Percentiles rank a stretch among this genome's conserved stretches.
phyloP scores from a whole-genome alignment of 2,329 filamentous ascomycete genomes.

The Paecilomyces sp. region DNA sequence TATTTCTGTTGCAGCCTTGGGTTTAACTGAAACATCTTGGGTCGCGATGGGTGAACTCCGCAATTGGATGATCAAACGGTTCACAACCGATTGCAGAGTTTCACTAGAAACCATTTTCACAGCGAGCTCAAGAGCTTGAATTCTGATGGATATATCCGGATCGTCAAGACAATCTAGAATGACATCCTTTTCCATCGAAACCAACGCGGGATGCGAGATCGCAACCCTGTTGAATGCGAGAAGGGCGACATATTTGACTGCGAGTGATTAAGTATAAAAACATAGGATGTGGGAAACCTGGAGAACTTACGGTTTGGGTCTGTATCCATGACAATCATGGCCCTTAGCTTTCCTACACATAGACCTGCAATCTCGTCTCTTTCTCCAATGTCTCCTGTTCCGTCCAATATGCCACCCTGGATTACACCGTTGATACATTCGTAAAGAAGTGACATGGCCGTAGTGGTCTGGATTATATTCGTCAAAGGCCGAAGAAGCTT shows the following conservation, averaged over 20 bases:
- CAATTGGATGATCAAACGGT: constrained; percentile 80
- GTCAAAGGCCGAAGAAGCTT: constrained; percentile 88
- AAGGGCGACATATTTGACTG: constrained; percentile 94
- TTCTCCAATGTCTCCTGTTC: constrained; percentile 68
- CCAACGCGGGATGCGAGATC: constrained; percentile 75
- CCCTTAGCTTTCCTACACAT: constrained; percentile 85
- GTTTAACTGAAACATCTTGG: constrained; percentile 33
- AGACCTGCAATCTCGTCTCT: constrained; percentile 87
- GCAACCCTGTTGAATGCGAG: constrained; percentile 96
- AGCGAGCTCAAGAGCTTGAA: constrained; percentile 84
- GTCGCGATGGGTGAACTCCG: constrained; percentile 54
- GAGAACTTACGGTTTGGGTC: constrained; percentile 75
- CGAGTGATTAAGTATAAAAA: constrained; percentile 2
- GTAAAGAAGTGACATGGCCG: constrained; percentile 95
- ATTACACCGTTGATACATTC: constrained; percentile 99
- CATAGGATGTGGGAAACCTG: background rate
- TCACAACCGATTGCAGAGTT: constrained; percentile 75
- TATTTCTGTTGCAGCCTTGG: constrained; percentile 30
- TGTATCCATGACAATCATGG: constrained; percentile 88
- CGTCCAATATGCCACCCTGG: constrained; percentile 86
- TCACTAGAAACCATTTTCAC: constrained; percentile 89
- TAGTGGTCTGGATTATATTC: constrained; percentile 86
- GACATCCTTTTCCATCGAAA: constrained; percentile 89
- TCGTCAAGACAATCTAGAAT: constrained; percentile 96
- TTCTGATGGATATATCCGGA: constrained; percentile 87